Conservation (phyloP, 257 asterid species). For the Jasminum sambac region DNA sequence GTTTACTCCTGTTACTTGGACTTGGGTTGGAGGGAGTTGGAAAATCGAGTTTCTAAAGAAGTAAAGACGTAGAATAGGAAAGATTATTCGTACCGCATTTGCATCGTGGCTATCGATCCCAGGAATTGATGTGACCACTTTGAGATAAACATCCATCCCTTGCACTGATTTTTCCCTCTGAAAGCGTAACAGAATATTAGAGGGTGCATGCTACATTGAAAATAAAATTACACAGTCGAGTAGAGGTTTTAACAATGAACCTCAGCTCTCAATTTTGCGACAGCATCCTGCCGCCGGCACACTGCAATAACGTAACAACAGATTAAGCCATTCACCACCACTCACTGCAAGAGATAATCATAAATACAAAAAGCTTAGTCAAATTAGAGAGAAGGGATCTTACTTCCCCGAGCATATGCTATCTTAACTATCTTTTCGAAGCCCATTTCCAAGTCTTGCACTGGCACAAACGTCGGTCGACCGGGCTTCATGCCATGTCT, state of each 20-base stretch:
- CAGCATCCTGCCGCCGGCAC: constrained; percentile 74
- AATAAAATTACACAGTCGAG: background rate
- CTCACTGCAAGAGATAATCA: constrained; percentile 29
- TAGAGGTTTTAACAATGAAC: constrained; percentile 37
- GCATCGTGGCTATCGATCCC: constrained; percentile 65
- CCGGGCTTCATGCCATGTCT: constrained; percentile 81
- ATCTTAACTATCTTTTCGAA: constrained; percentile 86
- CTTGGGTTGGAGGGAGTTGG: background rate
- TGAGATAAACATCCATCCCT: constrained; percentile 64
- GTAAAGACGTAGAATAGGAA: background rate
- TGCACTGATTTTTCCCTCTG: constrained; percentile 79
- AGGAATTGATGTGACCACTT: constrained; percentile 87
- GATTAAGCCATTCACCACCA: background rate
- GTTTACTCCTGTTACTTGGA: background rate
- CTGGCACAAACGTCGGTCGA: constrained; percentile 83
- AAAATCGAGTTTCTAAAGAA: background rate
- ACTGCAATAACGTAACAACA: constrained; percentile 44
- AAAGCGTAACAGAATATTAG: constrained; percentile 29
- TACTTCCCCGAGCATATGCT: constrained; percentile 94
- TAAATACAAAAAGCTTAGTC: constrained; percentile 11
- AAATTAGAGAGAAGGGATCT: constrained; percentile 19
- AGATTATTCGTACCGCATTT: constrained; percentile 37
- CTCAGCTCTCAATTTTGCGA: constrained; percentile 73
- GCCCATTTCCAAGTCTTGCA: constrained; percentile 84
- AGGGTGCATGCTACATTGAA: constrained; percentile 16